Percentiles rank a stretch among this genome's conserved stretches.
Evolutionary conservation across 805 yeast genomes (phyloP).

Genomic region (Pichia kluyveri): DNA sequence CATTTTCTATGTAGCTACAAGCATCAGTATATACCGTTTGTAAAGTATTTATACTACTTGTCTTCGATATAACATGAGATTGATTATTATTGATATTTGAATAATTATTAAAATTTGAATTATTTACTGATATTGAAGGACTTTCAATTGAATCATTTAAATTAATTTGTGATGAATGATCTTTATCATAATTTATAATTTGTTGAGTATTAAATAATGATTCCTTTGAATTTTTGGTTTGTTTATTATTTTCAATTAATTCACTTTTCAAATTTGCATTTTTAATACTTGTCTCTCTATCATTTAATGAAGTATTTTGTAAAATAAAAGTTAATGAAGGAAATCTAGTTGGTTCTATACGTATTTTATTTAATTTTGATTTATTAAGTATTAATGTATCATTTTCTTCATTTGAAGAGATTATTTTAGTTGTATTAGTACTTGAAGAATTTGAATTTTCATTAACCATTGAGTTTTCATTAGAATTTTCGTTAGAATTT

Average conservation of each 20-base stretch:
- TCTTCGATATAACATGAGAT: not conserved
- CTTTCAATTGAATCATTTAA: not conserved
- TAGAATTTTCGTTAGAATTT: too few species aligned
- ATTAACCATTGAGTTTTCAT: too few species aligned
- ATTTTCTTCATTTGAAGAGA: too few species aligned
- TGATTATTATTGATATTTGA: not conserved
- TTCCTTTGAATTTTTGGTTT: constrained; percentile 8
- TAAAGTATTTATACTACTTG: constrained; percentile 1
- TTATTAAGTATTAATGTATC: not conserved
- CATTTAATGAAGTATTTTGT: not conserved
- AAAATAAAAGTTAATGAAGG: constrained; percentile 10
- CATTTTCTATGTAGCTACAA: constrained; percentile 2
- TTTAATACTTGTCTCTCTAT: constrained; percentile 9
- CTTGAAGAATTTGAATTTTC: too few species aligned
- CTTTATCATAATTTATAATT: not conserved
- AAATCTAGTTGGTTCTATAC: constrained; percentile 4
- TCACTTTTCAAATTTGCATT: constrained; percentile 14
- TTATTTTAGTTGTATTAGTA: too few species aligned
- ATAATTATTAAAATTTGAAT: not conserved
- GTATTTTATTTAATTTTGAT: not conserved
- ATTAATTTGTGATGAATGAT: not conserved
- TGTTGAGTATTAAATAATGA: constrained; percentile 2
- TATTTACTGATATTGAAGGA: not conserved
- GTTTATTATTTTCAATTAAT: constrained; percentile 12
- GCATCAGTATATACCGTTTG: constrained; percentile 8